These are phyloP conservation scores for Cyberlindnera petersonii DNA, from an alignment of 805 yeast genomes.

Conservation along the genomic window DNA sequence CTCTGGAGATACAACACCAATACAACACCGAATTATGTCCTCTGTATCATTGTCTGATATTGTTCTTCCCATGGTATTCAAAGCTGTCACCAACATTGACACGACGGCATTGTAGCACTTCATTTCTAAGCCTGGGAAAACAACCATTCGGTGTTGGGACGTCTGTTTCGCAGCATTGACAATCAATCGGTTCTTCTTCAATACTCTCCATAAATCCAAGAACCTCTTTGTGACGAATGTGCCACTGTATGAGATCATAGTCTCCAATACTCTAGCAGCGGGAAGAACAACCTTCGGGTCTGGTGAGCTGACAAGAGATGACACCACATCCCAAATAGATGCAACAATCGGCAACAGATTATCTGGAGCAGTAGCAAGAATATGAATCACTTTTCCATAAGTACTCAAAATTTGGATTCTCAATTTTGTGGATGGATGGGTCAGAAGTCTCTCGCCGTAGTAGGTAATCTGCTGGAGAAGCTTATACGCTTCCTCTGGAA, in stretches of 20 bases:
- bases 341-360: constrained; percentile 48
- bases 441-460: constrained; percentile 66
- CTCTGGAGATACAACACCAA: constrained; percentile 18
- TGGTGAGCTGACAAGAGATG: constrained; percentile 15
- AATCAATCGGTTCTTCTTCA: constrained; percentile 17
- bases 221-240: constrained; percentile 46
- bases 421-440: constrained; percentile 60
- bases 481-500: constrained; percentile 58
- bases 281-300: constrained; percentile 29
- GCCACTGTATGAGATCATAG: constrained; percentile 36
- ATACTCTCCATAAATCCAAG: constrained; percentile 40
- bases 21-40: constrained; percentile 21
- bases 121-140: constrained; percentile 23
- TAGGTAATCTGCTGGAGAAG: constrained; percentile 56
- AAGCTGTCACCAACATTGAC: constrained; percentile 19
- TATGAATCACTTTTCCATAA: constrained; percentile 40
- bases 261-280: constrained; percentile 28
- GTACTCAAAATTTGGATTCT: constrained; percentile 54
- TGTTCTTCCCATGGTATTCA: constrained; percentile 21
- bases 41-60: constrained; percentile 23
- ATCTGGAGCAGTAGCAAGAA: constrained; percentile 47
- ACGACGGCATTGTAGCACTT: constrained; percentile 21
- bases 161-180: constrained; percentile 12
- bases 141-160: constrained; percentile 9
- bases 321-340: constrained; percentile 48